Evolutionary conservation across 345 rosid genomes (phyloP), one percentile per base, ranked within the genome.

Genomic region (Garcia nutans): DNA sequence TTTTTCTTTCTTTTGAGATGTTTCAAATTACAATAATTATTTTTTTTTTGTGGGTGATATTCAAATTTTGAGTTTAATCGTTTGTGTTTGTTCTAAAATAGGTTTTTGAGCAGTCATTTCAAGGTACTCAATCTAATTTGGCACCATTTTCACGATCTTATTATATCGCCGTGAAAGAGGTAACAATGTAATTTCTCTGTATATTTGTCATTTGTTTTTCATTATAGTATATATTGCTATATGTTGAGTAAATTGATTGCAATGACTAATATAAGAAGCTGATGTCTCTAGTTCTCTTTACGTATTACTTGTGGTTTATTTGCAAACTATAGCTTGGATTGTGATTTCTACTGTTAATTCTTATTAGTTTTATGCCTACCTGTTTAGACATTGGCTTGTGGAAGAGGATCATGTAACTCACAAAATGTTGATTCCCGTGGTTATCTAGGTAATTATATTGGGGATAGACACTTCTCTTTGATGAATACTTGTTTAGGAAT

Each of bases 71-170:
- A 33, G 13, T n/a, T 70, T 55, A 54, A 70, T 55, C 6, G 22
- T 37, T 22, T 55, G 5, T 70, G 1, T 13, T 54, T 31, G 22
- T 19, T 54, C 22, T 11, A 1, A 28, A 52, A 17, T 33, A 81
- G 84, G 64, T 74, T 65, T 23, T 84, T 2, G 66, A 74, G 77
- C 67, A 78, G 45, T 73, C 84, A 26, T 81, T 73, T 77, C 70
- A 49, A 60, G 49, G 20, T 33, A 54, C 62, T 77, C 65, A 69
- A 31, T 68, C 79, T 33, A 19, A 56, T 20, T 65, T 62, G n/a
- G 50, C 71, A 11, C 65, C 77, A 58, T 16, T 57, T 1, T 63
- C 72, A 20, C 76, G 78, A 19, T 74, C 68, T 77, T 81, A 81
- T 74, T 74, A 64, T 68, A 59, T 75, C 55, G 20, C 69, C 12